These are phyloP conservation scores for Zizania palustris DNA, from an alignment of 202 grass and related monocot species.

Conservation along the genomic window DNA sequence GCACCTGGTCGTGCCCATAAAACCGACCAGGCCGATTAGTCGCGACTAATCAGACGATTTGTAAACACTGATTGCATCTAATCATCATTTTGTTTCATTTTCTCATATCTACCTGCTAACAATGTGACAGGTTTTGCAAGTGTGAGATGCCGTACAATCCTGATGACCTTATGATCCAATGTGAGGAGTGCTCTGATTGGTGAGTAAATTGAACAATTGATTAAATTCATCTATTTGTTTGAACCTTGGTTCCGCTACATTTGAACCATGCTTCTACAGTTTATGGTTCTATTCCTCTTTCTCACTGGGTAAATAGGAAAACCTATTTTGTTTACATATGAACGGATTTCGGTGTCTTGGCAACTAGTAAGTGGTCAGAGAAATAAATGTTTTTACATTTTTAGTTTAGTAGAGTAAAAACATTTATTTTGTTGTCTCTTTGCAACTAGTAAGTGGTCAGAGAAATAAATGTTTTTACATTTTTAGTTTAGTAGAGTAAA, in stretches of 20 bases:
- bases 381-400: slow-evolving; percentile 14
- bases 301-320: slow-evolving; percentile 15
- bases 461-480: slow-evolving; percentile 6
- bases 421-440: not conserved
- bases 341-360: not conserved
- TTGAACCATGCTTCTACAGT: no score
- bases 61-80: no score
- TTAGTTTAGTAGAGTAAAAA: no score
- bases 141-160: slow-evolving; percentile 99
- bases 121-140: slow-evolving; percentile 87
- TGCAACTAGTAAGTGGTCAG: not conserved
- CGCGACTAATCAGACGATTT: no score
- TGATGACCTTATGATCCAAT: slow-evolving; percentile 98
- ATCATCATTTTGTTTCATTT: slow-evolving; percentile 27
- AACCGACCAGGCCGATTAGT: no score
- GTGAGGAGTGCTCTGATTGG: slow-evolving; percentile 94
- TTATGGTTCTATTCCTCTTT: slow-evolving; percentile 20
- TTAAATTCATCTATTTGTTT: slow-evolving; percentile 1
- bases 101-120: slow-evolving; percentile 22
- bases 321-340: slow-evolving; percentile 14
- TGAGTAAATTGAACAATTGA: slow-evolving; percentile 49
- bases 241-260: not conserved
- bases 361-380: not conserved
- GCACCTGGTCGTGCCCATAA: no score
- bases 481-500: not conserved